Conservation (phyloP, 257 asterid genomes). For the Fraxinus anomala region DNA sequence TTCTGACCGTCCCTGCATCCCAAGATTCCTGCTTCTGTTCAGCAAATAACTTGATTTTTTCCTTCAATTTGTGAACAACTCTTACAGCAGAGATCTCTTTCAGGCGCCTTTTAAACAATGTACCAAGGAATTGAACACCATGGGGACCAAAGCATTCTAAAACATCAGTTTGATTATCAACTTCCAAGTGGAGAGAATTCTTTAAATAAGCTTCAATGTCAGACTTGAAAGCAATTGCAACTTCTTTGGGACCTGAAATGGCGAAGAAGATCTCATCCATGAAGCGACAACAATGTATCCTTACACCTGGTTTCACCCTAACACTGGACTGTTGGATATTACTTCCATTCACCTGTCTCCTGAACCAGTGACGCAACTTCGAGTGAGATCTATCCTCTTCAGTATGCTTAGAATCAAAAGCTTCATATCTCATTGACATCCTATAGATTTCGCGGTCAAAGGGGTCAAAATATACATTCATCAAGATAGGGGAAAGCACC, state of each 20-base stretch:
- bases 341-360: slow-evolving; percentile 68
- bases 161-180: slow-evolving; percentile 45
- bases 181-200: slow-evolving; percentile 60
- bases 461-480: slow-evolving; percentile 82
- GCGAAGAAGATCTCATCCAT: slow-evolving; percentile 89
- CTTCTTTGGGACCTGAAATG: slow-evolving; percentile 73
- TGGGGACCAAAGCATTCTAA: slow-evolving; percentile 50
- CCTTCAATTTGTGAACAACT: slow-evolving; percentile 86
- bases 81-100: slow-evolving; percentile 66
- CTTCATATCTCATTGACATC: slow-evolving; percentile 83
- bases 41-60: slow-evolving; percentile 63
- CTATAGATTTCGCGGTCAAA: slow-evolving; percentile 76
- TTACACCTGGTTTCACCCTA: slow-evolving; percentile 45
- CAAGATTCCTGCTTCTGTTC: slow-evolving; percentile 77
- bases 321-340: slow-evolving; percentile 23
- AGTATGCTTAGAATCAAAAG: slow-evolving; percentile 34
- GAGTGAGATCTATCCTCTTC: slow-evolving; percentile 51
- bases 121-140: slow-evolving; percentile 77
- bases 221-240: slow-evolving; percentile 57
- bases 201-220: slow-evolving; percentile 60
- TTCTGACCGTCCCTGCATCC: slow-evolving; percentile 69
- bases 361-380: slow-evolving; percentile 83
- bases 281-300: slow-evolving; percentile 79
- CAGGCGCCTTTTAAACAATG: slow-evolving; percentile 52
- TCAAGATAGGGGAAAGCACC: slow-evolving; percentile 77